A percentile compares a stretch with the other conserved stretches of the same genome.
phyloP scores from a whole-genome alignment of 108 stramenopile species.

The Ochromonas danica region DNA sequence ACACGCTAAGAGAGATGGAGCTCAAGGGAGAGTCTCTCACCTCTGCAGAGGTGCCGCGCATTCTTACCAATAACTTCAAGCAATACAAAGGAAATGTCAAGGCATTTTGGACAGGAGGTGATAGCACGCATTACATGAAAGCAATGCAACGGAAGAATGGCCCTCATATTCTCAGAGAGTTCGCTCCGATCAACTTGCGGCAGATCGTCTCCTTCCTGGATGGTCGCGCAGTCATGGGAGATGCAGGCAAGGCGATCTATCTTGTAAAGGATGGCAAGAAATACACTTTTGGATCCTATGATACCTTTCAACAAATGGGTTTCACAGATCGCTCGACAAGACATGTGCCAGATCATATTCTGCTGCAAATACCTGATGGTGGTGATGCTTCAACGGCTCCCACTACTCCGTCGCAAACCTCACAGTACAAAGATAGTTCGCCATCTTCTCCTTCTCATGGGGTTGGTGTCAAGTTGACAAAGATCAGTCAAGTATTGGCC shows the following conservation, averaged over 20 bases:
- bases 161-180: neutral
- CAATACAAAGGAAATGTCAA: slow-evolving; percentile 12
- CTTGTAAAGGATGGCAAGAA: neutral
- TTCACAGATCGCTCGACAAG: neutral
- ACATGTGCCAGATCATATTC: slow-evolving; percentile 1
- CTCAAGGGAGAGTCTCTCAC: neutral
- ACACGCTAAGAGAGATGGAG: neutral
- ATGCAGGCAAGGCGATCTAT: slow-evolving; percentile 11
- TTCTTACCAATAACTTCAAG: neutral
- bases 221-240: slow-evolving; percentile 4
- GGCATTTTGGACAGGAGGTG: slow-evolving; percentile 5
- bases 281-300: neutral
- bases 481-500: too few species aligned
- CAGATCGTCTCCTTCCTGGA: neutral
- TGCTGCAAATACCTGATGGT: neutral
- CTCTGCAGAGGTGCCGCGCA: neutral
- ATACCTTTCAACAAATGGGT: neutral
- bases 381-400: neutral
- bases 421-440: too few species aligned
- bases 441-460: too few species aligned
- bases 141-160: slow-evolving; percentile 1
- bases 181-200: neutral
- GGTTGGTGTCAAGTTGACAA: too few species aligned
- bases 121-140: slow-evolving; percentile 23
- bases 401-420: too few species aligned